phyloP scores from a whole-genome alignment of 192 early-diverging fungal species.

The Entomortierella chlamydospora region DNA sequence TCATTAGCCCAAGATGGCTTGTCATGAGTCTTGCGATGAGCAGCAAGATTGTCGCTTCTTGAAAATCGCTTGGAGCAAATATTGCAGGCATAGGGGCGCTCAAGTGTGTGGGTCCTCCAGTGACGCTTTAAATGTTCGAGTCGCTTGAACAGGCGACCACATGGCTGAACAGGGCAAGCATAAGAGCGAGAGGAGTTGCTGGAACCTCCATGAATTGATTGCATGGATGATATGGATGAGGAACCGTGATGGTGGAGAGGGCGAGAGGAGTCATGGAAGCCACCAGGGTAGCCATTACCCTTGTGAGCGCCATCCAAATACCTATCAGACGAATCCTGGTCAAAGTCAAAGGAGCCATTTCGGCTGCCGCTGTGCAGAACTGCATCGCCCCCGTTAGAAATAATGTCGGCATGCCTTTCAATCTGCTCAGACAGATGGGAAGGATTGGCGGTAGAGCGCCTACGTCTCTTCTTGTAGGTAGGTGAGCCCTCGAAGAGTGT shows the following conservation, averaged over 20 bases:
- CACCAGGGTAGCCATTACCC: background rate
- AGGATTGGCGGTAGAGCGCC: conserved; percentile 61
- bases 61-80: conserved; percentile 69
- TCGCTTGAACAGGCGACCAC: conserved; percentile 66
- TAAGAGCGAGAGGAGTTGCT: conserved; percentile 54
- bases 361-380: conserved; percentile 20
- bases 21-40: conserved; percentile 70
- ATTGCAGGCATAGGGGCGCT: conserved; percentile 66
- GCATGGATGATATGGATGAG: conserved; percentile 42
- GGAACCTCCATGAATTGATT: conserved; percentile 17
- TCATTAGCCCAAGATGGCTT: conserved; percentile 49
- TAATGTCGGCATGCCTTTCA: conserved; percentile 18
- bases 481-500: conserved; percentile 76
- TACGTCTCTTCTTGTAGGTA: conserved; percentile 78
- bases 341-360: conserved; percentile 31
- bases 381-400: conserved; percentile 1
- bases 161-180: conserved; percentile 63
- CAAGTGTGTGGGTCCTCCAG: conserved; percentile 69
- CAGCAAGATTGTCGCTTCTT: conserved; percentile 67
- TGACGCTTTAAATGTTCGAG: conserved; percentile 70
- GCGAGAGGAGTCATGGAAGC: conserved; percentile 18
- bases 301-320: conserved; percentile 21
- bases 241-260: conserved; percentile 43
- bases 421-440: conserved; percentile 52
- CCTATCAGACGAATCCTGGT: conserved; percentile 21